Conservation (phyloP, 2,329 filamentous ascomycete genomes). For the Phyllosticta citriasiana region DNA sequence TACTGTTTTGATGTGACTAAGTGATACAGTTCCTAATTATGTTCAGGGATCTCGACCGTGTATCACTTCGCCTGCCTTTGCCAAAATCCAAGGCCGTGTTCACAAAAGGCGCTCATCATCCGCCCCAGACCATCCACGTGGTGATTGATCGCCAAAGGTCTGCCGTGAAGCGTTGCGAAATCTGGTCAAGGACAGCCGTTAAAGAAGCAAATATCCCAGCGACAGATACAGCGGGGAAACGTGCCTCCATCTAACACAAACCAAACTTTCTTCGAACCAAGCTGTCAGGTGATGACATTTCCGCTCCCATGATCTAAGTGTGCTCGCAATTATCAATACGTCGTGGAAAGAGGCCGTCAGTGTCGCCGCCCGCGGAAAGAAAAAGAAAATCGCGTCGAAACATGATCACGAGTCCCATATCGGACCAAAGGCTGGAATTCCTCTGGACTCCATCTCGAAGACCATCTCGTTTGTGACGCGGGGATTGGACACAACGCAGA, state of each 20-base stretch:
- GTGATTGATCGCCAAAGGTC: background rate
- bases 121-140: background rate
- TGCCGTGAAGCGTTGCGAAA: background rate
- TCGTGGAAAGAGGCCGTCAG: background rate
- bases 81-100: background rate
- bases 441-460: conserved; percentile 55
- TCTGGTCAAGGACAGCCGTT: background rate
- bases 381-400: background rate
- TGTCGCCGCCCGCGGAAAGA: background rate
- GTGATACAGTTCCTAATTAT: background rate
- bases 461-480: conserved; percentile 58
- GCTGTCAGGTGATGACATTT: background rate
- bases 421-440: conserved; percentile 59
- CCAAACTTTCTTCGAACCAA: background rate
- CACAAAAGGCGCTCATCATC: background rate
- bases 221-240: background rate
- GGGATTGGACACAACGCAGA: conserved; percentile 64
- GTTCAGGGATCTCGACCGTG: background rate
- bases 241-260: background rate
- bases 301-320: background rate
- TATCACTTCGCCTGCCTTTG: background rate
- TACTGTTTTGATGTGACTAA: background rate
- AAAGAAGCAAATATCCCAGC: background rate
- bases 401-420: conserved; percentile 59
- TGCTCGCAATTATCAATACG: background rate